Conservation (phyloP, 371 early-diverging fungal species). For the Syncephalis plumigaleata region DNA sequence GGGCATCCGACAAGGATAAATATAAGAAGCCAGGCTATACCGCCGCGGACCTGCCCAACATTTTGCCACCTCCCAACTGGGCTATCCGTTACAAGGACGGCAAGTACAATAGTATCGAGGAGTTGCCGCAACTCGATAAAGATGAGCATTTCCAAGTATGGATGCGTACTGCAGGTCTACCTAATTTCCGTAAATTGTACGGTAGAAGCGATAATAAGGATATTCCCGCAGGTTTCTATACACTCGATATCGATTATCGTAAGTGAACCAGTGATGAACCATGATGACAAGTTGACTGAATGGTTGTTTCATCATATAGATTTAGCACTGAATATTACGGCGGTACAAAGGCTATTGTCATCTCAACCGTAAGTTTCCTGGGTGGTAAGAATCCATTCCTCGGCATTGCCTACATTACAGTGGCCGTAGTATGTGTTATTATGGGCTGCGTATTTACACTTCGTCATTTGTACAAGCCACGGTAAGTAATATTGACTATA, state of each 20-base stretch:
- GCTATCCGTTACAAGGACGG: constrained; percentile 33
- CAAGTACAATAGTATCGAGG: constrained; percentile 25
- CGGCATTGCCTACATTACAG: constrained; percentile 81
- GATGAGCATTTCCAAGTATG: constrained; percentile 93
- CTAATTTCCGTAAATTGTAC: constrained; percentile 93
- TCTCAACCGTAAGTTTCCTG: constrained; percentile 77
- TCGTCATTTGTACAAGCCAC: constrained; percentile 74
- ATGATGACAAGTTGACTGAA: neutral
- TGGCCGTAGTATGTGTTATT: constrained; percentile 67
- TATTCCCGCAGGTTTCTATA: constrained; percentile 40
- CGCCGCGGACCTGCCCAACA: constrained; percentile 11
- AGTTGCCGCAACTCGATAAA: constrained; percentile 44
- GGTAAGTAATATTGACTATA: constrained; percentile 35
- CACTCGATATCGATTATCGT: constrained; percentile 27
- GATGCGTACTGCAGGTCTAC: constrained; percentile 94
- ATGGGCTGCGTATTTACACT: constrained; percentile 72
- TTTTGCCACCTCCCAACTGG: constrained; percentile 73
- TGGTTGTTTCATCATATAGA: neutral
- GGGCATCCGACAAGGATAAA: constrained; percentile 67
- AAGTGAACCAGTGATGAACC: constrained; percentile 9
- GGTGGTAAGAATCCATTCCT: constrained; percentile 92
- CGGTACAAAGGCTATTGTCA: constrained; percentile 83
- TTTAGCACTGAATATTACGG: constrained; percentile 50
- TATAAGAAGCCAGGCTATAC: constrained; percentile 41
- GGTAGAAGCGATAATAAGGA: constrained; percentile 43